A percentile compares a stretch with the other conserved stretches of the same genome.
phyloP scores from a whole-genome alignment of 805 yeast species.

The Candida ortonii region DNA sequence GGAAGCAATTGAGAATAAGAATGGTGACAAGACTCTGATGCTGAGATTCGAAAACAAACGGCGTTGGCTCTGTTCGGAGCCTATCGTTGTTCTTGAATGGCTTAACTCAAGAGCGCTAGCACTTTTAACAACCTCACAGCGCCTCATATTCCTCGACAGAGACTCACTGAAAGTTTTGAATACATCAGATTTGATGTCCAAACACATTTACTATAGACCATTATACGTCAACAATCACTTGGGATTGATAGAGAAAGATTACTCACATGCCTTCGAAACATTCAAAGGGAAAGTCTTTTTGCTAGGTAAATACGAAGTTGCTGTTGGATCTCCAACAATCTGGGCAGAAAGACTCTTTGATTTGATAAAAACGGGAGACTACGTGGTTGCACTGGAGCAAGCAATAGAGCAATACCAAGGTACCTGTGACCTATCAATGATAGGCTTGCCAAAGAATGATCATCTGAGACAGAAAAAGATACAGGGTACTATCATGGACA shows the following conservation, averaged over 20 bases:
- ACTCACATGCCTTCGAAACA: constrained; percentile 33
- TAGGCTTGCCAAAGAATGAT: constrained; percentile 54
- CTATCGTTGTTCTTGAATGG: constrained; percentile 60
- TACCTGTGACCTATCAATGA: constrained; percentile 44
- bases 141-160: constrained; percentile 41
- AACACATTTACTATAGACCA: constrained; percentile 33
- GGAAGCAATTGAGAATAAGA: constrained; percentile 28
- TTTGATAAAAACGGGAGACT: constrained; percentile 46
- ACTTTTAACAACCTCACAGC: constrained; percentile 44
- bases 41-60: constrained; percentile 39
- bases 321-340: constrained; percentile 56
- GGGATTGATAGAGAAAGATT: constrained; percentile 17
- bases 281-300: constrained; percentile 49
- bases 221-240: constrained; percentile 12
- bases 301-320: constrained; percentile 50
- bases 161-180: constrained; percentile 36
- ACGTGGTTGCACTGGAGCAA: constrained; percentile 52
- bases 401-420: constrained; percentile 55
- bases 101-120: constrained; percentile 38
- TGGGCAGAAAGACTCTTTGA: constrained; percentile 67
- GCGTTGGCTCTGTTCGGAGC: constrained; percentile 44
- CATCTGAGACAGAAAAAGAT: constrained; percentile 47
- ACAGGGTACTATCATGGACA: constrained; percentile 50
- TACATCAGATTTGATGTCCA: constrained; percentile 37
- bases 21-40: constrained; percentile 22